Conservation (phyloP, 2,329 filamentous ascomycete genomes). For the Xylaria sp. region DNA sequence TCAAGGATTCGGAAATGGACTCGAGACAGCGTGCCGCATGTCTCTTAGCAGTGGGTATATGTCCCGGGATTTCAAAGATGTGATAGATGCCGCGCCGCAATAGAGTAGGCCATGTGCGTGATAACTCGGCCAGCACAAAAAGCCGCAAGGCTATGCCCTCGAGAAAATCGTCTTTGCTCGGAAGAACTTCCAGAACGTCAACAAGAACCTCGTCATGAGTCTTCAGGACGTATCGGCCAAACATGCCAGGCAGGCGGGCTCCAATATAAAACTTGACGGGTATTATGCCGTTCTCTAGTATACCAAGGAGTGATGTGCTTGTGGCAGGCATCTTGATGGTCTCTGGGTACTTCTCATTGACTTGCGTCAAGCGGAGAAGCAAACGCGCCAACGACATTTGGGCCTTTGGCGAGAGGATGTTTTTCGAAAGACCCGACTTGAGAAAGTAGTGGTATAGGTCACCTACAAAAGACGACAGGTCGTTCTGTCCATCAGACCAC, state of each 20-base stretch:
- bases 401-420: conserved; percentile 69
- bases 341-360: conserved; percentile 68
- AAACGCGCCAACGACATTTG: conserved; percentile 70
- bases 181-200: conserved; percentile 80
- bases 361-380: conserved; percentile 69
- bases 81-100: conserved; percentile 87
- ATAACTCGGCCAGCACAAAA: conserved; percentile 74
- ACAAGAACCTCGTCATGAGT: conserved; percentile 83
- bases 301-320: conserved; percentile 72
- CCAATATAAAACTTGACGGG: conserved; percentile 77
- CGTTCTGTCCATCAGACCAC: conserved; percentile 63
- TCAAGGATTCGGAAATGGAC: conserved; percentile 66
- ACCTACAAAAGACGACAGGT: conserved; percentile 67
- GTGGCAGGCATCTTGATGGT: conserved; percentile 59
- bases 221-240: conserved; percentile 79
- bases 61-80: conserved; percentile 87
- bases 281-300: conserved; percentile 69
- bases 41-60: conserved; percentile 62
- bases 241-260: conserved; percentile 70
- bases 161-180: conserved; percentile 67
- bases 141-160: conserved; percentile 88
- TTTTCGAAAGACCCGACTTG: conserved; percentile 65
- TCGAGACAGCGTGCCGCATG: conserved; percentile 75
- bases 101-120: conserved; percentile 82
- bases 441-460: conserved; percentile 83